Percentiles rank a stretch among this genome's conserved stretches.
These are phyloP conservation scores for Bimuria novae-zelandiae DNA, from an alignment of 2,329 filamentous ascomycete species.

Conservation along the genomic window DNA sequence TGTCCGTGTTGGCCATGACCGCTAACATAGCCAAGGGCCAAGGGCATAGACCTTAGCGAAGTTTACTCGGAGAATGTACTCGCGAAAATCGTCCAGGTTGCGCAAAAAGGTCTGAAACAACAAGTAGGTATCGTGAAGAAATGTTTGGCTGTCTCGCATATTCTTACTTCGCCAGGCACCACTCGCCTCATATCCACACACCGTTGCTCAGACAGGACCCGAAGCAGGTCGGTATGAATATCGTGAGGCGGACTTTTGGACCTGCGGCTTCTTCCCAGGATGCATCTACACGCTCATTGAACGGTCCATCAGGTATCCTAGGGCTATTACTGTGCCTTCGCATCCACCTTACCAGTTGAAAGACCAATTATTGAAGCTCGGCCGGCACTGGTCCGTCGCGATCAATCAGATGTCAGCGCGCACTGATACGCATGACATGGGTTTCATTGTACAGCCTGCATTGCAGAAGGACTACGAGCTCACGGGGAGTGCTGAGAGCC, in stretches of 20 bases:
- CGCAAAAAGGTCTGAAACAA: conserved; percentile 32
- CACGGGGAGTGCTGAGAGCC: conserved; percentile 46
- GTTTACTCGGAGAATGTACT: conserved; percentile 36
- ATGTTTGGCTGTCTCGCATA: not conserved
- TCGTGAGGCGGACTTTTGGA: conserved; percentile 44
- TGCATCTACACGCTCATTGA: conserved; percentile 41
- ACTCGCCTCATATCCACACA: conserved; percentile 38
- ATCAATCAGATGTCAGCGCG: conserved; percentile 42
- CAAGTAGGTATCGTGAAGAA: conserved; percentile 12
- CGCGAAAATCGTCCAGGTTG: conserved; percentile 42
- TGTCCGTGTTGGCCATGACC: not conserved
- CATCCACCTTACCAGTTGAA: conserved; percentile 24
- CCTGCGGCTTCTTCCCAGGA: conserved; percentile 44
- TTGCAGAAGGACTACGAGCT: conserved; percentile 55
- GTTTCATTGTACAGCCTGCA: conserved; percentile 59
- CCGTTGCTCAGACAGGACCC: conserved; percentile 34
- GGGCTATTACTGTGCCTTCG: conserved; percentile 26
- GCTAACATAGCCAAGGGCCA: conserved; percentile 21
- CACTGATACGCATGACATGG: conserved; percentile 60
- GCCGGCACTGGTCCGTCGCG: conserved; percentile 38
- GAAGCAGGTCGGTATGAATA: conserved; percentile 36
- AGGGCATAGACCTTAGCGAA: conserved; percentile 31
- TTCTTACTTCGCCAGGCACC: conserved; percentile 22
- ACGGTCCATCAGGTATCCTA: conserved; percentile 36
- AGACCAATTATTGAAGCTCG: conserved; percentile 30